These are phyloP conservation scores for Dalbergia cochinchinensis DNA, from an alignment of 306 rosid species.

Conservation along the genomic window DNA sequence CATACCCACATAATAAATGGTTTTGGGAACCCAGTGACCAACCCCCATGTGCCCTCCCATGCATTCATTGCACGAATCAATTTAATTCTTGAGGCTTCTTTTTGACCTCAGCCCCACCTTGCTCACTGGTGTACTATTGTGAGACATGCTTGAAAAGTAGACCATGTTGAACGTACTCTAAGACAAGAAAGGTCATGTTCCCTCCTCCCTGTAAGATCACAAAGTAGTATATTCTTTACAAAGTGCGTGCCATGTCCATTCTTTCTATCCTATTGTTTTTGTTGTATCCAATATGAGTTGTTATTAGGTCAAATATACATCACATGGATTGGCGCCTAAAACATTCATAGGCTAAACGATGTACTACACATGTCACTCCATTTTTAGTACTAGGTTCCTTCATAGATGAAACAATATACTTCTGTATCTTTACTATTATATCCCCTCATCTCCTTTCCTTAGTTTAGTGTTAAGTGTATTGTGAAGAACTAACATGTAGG, in stretches of 20 bases:
- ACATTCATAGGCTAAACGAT: conserved; percentile 13
- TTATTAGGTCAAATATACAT: background rate
- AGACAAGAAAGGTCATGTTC: conserved; percentile 29
- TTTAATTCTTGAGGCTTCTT: conserved; percentile 14
- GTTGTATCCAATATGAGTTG: conserved; percentile 1
- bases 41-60: conserved; percentile 37
- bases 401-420: conserved; percentile 2
- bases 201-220: conserved; percentile 16
- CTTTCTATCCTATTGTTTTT: background rate
- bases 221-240: conserved; percentile 26
- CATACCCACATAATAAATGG: background rate
- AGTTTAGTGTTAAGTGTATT: background rate
- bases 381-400: conserved; percentile 12
- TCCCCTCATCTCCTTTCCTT: conserved; percentile 1
- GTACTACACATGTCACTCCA: background rate
- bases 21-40: conserved; percentile 32
- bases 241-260: background rate
- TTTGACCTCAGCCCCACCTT: conserved; percentile 20
- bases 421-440: conserved; percentile 23
- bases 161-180: conserved; percentile 31
- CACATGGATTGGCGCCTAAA: background rate
- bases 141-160: conserved; percentile 37
- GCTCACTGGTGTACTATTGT: conserved; percentile 26
- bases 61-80: conserved; percentile 43
- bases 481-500: conserved; percentile 2